Evolutionary conservation across 1,284 basidiomycete genomes (phyloP), one percentile per base, ranked within the genome.

Genomic region (Amylostereum areolatum): DNA sequence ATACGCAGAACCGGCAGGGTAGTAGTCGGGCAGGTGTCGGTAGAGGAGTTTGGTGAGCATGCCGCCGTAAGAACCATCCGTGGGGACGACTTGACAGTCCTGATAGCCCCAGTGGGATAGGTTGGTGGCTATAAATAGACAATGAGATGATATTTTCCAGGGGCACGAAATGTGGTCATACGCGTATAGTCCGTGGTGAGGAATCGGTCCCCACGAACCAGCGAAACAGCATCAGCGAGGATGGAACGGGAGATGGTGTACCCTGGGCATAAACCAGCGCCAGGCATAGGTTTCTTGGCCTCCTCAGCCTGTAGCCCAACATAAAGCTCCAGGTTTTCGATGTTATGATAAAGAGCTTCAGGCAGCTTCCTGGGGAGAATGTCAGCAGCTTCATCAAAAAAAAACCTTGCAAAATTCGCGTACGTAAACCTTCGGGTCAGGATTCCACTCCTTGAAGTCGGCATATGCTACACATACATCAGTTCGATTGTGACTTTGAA

Each of bases 161-260:
- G 29, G n/a, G 46, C 25, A 10, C 46, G 9, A 69, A 34, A 35
- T 18, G 18, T 28, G 33, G 4, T 56, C 66, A n/a, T 54, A 69
- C 68, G 68, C 2, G 85, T 92, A 57, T 81, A 83, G 52, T 92
- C 89, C 27, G 76, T 71, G 0, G 90, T 92, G 57, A 89, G 68
- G 67, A 87, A 92, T n/a, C 85, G 76, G 60, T 92, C 89, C 7
- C 89, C 66, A 44, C 62, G 54, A 69, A 72, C 77, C 41, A 92
- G 72, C 45, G 77, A 79, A 34, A 92, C 83, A 5, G 92, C 92
- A 61, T 94, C 91, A 10, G 85, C 76, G 12, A 94, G 72, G 56
- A 94, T 94, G 24, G 88, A 85, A 33, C 92, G 76, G 5, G 88
- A 89, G 59, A 92, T 88, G 6, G 91, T 92, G 69, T 84, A 92